Evolutionary conservation across 2,329 filamentous ascomycete genomes (phyloP).

Genomic region (Myriosclerotinia scirpicola): DNA sequence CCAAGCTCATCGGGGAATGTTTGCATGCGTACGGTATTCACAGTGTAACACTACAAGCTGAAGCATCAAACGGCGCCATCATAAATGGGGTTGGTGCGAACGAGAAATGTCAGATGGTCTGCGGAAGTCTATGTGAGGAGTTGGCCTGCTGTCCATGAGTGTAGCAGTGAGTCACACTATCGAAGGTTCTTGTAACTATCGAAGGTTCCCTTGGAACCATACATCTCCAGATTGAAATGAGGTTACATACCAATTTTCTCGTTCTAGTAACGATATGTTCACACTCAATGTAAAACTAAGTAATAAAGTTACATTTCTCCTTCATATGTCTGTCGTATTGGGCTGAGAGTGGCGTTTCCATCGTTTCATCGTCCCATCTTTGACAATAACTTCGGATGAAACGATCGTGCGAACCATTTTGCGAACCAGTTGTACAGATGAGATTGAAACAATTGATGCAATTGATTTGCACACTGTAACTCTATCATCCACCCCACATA

Average conservation of each 20-base stretch:
- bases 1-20: conserved; percentile 64
- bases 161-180: conserved; percentile 9
- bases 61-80: conserved; percentile 43
- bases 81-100: conserved; percentile 18
- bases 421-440: conserved; percentile 14
- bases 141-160: conserved; percentile 40
- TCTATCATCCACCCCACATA: neutral
- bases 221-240: conserved; percentile 5
- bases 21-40: conserved; percentile 74
- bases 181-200: conserved; percentile 13
- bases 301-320: conserved; percentile 7
- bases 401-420: conserved; percentile 18
- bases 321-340: conserved; percentile 14
- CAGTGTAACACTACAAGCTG: conserved; percentile 69
- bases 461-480: neutral
- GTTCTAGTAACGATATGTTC: conserved; percentile 14
- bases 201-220: conserved; percentile 3
- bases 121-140: conserved; percentile 31
- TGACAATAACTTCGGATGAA: conserved; percentile 17
- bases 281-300: conserved; percentile 12
- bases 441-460: conserved; percentile 9
- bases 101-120: conserved; percentile 29
- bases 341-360: neutral
- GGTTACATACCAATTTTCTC: neutral
- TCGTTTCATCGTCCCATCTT: conserved; percentile 15